phyloP scores from a whole-genome alignment of 2,329 filamentous ascomycete genomes.

The Coniochaeta hoffmannii region DNA sequence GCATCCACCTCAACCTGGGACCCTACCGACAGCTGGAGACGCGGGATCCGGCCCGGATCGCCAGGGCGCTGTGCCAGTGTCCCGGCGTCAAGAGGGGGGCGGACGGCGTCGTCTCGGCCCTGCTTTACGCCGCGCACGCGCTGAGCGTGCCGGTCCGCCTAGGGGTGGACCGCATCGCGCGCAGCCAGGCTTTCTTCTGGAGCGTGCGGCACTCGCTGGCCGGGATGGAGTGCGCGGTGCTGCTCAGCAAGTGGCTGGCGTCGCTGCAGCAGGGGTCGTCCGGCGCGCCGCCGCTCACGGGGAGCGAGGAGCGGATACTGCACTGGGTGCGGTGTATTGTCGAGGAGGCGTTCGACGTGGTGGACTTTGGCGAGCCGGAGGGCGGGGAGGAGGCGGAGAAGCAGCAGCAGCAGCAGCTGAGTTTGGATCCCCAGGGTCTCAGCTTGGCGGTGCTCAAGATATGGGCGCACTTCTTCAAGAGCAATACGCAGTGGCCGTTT shows the following conservation, averaged over 20 bases:
- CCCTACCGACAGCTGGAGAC: slow-evolving; percentile 34
- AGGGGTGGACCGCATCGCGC: slow-evolving; percentile 45
- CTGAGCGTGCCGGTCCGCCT: slow-evolving; percentile 48
- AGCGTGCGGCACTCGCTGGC: slow-evolving; percentile 48
- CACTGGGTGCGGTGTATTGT: slow-evolving; percentile 39
- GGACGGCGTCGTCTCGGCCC: slow-evolving; percentile 38
- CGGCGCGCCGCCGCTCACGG: slow-evolving; percentile 5
- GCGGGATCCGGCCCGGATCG: slow-evolving; percentile 31
- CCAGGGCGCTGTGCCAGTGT: slow-evolving; percentile 26
- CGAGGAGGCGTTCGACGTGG: slow-evolving; percentile 31
- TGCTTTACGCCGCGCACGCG: slow-evolving; percentile 46
- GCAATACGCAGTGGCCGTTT: slow-evolving; percentile 40
- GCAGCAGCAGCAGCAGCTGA: slow-evolving; percentile 3
- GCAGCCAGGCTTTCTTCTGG: slow-evolving; percentile 50
- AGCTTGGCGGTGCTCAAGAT: slow-evolving; percentile 32
- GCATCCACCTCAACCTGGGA: slow-evolving; percentile 36
- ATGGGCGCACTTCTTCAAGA: slow-evolving; percentile 38
- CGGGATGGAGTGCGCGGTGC: slow-evolving; percentile 45
- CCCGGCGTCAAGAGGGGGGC: slow-evolving; percentile 35
- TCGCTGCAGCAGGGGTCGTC: background rate
- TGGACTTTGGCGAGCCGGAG: slow-evolving; percentile 30
- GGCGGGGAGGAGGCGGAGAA: slow-evolving; percentile 12
- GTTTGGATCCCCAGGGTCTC: slow-evolving; percentile 18
- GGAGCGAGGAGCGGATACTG: slow-evolving; percentile 34
- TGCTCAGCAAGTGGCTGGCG: slow-evolving; percentile 43